These are phyloP conservation scores for Erodium texanum DNA, from an alignment of 441 rosid genomes.

Conservation along the genomic window DNA sequence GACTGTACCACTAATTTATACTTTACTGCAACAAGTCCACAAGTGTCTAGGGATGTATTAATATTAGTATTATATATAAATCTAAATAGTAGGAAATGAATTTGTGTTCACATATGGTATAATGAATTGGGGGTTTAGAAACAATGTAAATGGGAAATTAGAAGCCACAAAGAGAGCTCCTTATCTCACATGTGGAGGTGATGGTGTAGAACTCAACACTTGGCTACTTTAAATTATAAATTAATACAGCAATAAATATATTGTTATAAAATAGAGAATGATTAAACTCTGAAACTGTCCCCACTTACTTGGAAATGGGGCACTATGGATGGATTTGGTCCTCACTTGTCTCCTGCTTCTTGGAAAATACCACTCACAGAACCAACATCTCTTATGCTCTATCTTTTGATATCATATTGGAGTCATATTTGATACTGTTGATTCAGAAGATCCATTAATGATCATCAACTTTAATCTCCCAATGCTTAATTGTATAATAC, in stretches of 20 bases:
- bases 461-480: background rate
- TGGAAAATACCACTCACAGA: conserved; percentile 16
- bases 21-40: too few species aligned
- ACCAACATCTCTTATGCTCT: conserved; percentile 41
- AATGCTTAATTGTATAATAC: too few species aligned
- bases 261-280: too few species aligned
- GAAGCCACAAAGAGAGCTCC: conserved; percentile 29
- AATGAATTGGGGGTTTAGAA: too few species aligned
- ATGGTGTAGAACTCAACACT: conserved; percentile 26
- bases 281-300: background rate
- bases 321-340: conserved; percentile 11
- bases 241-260: too few species aligned
- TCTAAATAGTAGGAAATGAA: too few species aligned
- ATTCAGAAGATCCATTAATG: conserved; percentile 11
- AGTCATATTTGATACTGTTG: conserved; percentile 17
- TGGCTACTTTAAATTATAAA: conserved; percentile 17
- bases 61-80: too few species aligned
- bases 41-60: too few species aligned
- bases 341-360: conserved; percentile 19
- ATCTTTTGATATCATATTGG: conserved; percentile 31
- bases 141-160: conserved; percentile 35
- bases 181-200: conserved; percentile 38
- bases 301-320: background rate
- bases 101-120: too few species aligned
- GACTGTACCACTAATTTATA: too few species aligned